These are phyloP conservation scores for Ceratobasidium sp. DNA, from an alignment of 1,284 basidiomycete species.

Conservation along the genomic window DNA sequence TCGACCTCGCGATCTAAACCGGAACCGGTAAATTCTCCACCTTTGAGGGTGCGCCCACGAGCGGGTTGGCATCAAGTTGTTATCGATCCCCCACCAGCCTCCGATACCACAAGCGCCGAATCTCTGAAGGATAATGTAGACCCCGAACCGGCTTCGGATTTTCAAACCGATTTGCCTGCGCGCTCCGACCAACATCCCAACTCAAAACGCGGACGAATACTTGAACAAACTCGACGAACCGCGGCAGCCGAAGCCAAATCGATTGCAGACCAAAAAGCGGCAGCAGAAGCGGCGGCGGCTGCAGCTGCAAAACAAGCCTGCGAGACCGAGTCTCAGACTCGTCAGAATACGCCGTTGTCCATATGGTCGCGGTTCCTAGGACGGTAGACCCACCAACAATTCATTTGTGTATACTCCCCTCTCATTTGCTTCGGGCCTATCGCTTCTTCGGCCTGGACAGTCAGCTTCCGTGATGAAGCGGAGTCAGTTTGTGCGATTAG, in stretches of 20 bases:
- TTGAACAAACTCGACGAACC: constrained; percentile 28
- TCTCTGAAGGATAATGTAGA: background rate
- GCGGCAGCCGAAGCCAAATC: constrained; percentile 29
- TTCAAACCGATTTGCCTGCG: background rate
- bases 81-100: background rate
- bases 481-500: constrained; percentile 3
- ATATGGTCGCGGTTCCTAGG: constrained; percentile 39
- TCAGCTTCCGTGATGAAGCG: constrained; percentile 22
- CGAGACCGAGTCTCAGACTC: constrained; percentile 9
- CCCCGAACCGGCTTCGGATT: background rate
- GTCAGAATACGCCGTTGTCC: background rate
- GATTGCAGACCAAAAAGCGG: constrained; percentile 13
- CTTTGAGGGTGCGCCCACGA: constrained; percentile 30
- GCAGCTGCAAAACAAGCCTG: background rate
- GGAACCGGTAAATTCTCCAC: constrained; percentile 8
- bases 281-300: constrained; percentile 11
- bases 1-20: background rate
- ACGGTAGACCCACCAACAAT: constrained; percentile 13
- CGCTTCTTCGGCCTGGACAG: constrained; percentile 12
- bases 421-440: constrained; percentile 9
- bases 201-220: constrained; percentile 33
- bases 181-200: constrained; percentile 9
- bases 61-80: background rate
- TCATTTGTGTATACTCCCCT: constrained; percentile 6
- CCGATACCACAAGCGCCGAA: background rate